These are phyloP conservation scores for Komagataella ulmi DNA, from an alignment of 805 yeast species.

Conservation along the genomic window DNA sequence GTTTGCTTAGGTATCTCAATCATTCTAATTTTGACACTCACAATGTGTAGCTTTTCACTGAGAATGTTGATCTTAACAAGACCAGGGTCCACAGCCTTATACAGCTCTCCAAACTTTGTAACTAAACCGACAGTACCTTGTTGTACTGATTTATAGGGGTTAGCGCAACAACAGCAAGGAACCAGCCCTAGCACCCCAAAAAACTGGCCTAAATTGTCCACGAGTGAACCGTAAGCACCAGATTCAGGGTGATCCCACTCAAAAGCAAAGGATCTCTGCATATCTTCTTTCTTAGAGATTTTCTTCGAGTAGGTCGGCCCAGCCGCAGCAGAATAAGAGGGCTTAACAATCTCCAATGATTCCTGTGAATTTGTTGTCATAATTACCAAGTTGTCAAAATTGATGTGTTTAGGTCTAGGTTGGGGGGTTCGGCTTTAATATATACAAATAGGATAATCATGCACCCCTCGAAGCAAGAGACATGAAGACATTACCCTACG, in stretches of 20 bases:
- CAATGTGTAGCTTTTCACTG: conserved; percentile 38
- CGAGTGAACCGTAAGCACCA: conserved; percentile 23
- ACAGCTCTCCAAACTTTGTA: conserved; percentile 52
- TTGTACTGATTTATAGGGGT: conserved; percentile 44
- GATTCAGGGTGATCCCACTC: conserved; percentile 19
- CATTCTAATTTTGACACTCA: conserved; percentile 43
- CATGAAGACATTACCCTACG: background rate
- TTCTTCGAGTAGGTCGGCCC: background rate
- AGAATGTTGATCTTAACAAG: conserved; percentile 50
- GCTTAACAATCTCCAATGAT: background rate
- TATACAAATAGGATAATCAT: background rate
- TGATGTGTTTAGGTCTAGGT: background rate
- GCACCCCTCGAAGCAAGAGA: background rate
- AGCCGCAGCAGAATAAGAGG: background rate
- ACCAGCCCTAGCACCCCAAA: conserved; percentile 42
- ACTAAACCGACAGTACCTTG: conserved; percentile 63
- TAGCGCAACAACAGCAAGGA: conserved; percentile 43
- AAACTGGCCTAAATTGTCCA: conserved; percentile 25
- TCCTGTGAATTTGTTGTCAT: background rate
- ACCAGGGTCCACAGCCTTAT: conserved; percentile 59
- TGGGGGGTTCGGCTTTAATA: background rate
- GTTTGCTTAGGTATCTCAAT: conserved; percentile 53
- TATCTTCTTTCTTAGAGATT: conserved; percentile 6
- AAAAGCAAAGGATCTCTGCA: conserved; percentile 15
- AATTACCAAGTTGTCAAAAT: too few relatives aligned